Conservation (phyloP, 2,329 filamentous ascomycete species). For the Sporothrix globosa region DNA sequence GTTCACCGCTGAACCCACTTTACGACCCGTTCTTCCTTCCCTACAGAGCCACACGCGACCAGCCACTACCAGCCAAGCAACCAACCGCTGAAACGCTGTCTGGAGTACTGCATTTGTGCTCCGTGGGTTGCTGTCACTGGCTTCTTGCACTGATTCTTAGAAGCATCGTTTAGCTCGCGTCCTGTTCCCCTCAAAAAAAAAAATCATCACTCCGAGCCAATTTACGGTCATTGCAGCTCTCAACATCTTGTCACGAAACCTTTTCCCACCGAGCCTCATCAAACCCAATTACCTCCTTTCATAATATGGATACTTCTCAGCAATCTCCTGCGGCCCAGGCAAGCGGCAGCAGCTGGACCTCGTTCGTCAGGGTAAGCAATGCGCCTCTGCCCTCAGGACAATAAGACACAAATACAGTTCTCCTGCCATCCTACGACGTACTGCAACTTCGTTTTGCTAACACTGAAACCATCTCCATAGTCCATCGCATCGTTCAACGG, state of each 20-base stretch:
- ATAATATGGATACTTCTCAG: conserved; percentile 32
- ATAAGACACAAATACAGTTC: not conserved
- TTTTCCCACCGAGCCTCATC: not conserved
- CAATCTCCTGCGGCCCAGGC: conserved; percentile 43
- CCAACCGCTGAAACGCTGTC: not conserved
- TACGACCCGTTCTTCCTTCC: conserved; percentile 16
- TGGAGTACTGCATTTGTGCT: not conserved
- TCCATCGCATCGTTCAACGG: conserved; percentile 82
- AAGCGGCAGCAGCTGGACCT: conserved; percentile 53
- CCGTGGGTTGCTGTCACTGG: not conserved
- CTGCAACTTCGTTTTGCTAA: not conserved
- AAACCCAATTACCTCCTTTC: not conserved
- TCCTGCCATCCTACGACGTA: conserved; percentile 4
- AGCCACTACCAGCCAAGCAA: conserved; percentile 4
- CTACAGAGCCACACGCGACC: conserved; percentile 5
- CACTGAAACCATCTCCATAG: conserved; percentile 41
- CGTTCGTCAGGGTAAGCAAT: conserved; percentile 55
- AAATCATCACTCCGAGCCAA: not conserved
- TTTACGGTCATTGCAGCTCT: not conserved
- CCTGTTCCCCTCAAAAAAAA: conserved; percentile 13
- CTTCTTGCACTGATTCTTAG: not conserved
- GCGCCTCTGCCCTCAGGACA: conserved; percentile 18
- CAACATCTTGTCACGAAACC: not conserved
- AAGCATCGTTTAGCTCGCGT: conserved; percentile 19
- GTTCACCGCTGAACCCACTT: conserved; percentile 14